A percentile compares a stretch with the other conserved stretches of the same genome.
Evolutionary conservation across 805 yeast species (phyloP).

Genomic region (Kurtzmaniella cleridarum): DNA sequence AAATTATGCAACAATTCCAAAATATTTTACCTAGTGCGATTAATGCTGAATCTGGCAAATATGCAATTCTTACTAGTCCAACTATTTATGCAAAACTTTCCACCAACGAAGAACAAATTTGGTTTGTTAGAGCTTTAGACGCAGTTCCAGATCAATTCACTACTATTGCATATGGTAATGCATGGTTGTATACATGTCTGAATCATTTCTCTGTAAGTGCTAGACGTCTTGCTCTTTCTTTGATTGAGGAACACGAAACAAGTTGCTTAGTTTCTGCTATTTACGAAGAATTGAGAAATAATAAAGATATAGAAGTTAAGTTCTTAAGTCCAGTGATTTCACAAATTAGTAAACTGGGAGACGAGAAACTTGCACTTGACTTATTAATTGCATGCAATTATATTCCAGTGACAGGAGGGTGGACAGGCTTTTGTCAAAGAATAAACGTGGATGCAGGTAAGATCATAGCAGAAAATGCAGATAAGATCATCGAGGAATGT

Average conservation of each 20-base stretch:
- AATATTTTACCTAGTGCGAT: conserved; percentile 30
- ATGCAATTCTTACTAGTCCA: conserved; percentile 44
- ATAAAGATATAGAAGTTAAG: conserved; percentile 12
- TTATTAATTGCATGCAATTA: not conserved
- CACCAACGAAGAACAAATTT: conserved; percentile 39
- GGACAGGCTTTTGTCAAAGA: conserved; percentile 72
- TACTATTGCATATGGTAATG: conserved; percentile 32
- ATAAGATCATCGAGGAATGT: conserved; percentile 15
- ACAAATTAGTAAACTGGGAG: conserved; percentile 11
- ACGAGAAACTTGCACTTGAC: conserved; percentile 17
- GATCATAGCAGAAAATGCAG: conserved; percentile 33
- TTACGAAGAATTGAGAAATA: conserved; percentile 16
- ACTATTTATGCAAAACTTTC: conserved; percentile 48
- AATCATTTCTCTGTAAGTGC: no score
- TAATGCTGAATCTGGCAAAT: conserved; percentile 31
- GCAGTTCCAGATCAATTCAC: conserved; percentile 16
- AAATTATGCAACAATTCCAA: conserved; percentile 14
- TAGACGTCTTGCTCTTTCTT: conserved; percentile 5
- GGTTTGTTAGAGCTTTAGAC: conserved; percentile 48
- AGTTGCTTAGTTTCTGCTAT: conserved; percentile 40
- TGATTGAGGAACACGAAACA: conserved; percentile 25
- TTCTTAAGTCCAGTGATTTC: conserved; percentile 20
- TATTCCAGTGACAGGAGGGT: conserved; percentile 42
- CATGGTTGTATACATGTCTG: conserved; percentile 24
- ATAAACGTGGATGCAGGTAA: conserved; percentile 55